These are phyloP conservation scores for Poronia punctata DNA, from an alignment of 495 filamentous ascomycete species.

Conservation along the genomic window DNA sequence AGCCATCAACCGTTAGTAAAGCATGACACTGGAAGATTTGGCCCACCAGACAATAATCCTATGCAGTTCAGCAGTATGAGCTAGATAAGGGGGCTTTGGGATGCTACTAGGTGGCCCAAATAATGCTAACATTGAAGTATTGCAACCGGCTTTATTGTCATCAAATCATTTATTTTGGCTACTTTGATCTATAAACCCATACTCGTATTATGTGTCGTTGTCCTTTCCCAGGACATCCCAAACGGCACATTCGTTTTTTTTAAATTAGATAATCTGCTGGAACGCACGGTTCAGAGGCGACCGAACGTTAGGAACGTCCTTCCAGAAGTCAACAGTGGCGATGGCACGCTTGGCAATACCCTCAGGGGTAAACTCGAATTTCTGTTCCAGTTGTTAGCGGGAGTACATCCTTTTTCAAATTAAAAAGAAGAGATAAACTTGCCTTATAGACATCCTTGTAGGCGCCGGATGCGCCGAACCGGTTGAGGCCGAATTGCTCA, in stretches of 20 bases:
- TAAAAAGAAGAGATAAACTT: slow-evolving; percentile 29
- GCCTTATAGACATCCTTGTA: slow-evolving; percentile 98
- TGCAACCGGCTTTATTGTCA: too few species aligned
- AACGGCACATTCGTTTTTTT: too few species aligned
- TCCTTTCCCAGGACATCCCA: too few species aligned
- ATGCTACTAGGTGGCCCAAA: too few species aligned
- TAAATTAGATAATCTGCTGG: slow-evolving; percentile 66
- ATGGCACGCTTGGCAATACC: slow-evolving; percentile 91
- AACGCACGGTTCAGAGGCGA: slow-evolving; percentile 95
- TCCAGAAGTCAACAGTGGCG: slow-evolving; percentile 93
- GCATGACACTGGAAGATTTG: too few species aligned
- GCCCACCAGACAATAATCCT: too few species aligned
- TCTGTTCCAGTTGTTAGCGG: slow-evolving; percentile 51
- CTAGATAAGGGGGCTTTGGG: too few species aligned
- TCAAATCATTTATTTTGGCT: slow-evolving; percentile 11
- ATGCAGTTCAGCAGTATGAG: too few species aligned
- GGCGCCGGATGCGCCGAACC: slow-evolving; percentile 92
- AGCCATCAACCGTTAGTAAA: too few species aligned
- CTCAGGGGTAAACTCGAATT: slow-evolving; percentile 98
- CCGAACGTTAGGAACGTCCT: slow-evolving; percentile 78
- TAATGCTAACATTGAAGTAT: too few species aligned
- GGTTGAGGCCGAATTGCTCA: slow-evolving; percentile 98
- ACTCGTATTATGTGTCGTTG: slow-evolving; percentile 5
- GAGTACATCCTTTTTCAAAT: background rate
- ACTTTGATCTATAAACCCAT: slow-evolving; percentile 9